Percentiles rank a stretch among this genome's conserved stretches.
These are phyloP conservation scores for Neurospora sp. DNA, from an alignment of 495 filamentous ascomycete genomes.

Conservation along the genomic window DNA sequence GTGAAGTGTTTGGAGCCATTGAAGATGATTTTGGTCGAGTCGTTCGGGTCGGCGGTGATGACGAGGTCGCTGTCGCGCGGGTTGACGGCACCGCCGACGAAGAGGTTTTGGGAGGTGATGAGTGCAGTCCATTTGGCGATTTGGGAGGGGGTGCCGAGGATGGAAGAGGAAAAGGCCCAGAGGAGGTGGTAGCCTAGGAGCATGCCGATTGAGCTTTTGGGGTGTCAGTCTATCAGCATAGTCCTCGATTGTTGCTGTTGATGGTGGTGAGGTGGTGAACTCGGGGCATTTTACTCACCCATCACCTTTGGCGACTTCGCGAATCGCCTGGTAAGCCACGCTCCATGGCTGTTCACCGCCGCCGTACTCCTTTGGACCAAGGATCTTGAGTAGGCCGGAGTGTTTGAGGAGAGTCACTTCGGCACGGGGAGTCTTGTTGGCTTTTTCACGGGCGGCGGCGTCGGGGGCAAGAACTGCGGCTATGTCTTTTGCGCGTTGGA, in stretches of 20 bases:
- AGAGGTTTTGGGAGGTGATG: constrained; percentile 51
- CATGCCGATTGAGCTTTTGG: constrained; percentile 42
- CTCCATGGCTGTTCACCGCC: constrained; percentile 50
- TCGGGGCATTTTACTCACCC: constrained; percentile 24
- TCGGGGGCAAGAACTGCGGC: constrained; percentile 42
- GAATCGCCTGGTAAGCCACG: constrained; percentile 45
- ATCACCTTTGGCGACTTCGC: constrained; percentile 50
- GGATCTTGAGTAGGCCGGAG: constrained; percentile 44
- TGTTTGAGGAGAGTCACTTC: constrained; percentile 49
- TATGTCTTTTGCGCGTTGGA: constrained; percentile 43
- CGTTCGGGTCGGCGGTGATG: constrained; percentile 40
- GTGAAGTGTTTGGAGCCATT: constrained; percentile 53
- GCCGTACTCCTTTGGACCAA: constrained; percentile 45
- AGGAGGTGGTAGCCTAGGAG: constrained; percentile 52
- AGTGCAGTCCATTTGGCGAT: constrained; percentile 39
- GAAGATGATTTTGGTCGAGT: constrained; percentile 39
- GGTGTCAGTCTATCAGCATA: not conserved
- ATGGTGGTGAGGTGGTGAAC: not conserved
- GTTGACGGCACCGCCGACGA: constrained; percentile 53
- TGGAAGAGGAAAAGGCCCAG: constrained; percentile 46
- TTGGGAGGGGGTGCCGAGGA: constrained; percentile 48
- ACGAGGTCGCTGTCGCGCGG: constrained; percentile 48
- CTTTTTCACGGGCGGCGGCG: constrained; percentile 42
- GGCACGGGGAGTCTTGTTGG: constrained; percentile 45
- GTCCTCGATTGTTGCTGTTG: not conserved